phyloP scores from a whole-genome alignment of 352 stramenopile species.

The Phytophthora pinifolia region DNA sequence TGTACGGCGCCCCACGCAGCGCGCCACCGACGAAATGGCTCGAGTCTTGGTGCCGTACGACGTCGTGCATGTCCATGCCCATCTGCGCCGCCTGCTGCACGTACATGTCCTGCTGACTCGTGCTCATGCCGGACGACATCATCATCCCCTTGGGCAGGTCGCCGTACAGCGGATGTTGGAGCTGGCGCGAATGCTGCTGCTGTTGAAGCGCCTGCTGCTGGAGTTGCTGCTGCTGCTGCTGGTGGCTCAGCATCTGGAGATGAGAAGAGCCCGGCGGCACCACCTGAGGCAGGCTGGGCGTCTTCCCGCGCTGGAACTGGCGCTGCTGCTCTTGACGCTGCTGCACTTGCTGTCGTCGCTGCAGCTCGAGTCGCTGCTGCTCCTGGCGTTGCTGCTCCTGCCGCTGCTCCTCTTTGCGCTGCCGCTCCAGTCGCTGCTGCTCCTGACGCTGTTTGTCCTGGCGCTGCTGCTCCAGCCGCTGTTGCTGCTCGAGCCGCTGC shows the following conservation, averaged over 20 bases:
- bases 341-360: constrained; percentile 32
- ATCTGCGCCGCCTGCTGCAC: constrained; percentile 49
- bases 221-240: constrained; percentile 48
- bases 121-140: constrained; percentile 41
- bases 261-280: constrained; percentile 33
- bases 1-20: constrained; percentile 31
- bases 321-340: constrained; percentile 41
- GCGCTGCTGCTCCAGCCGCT: constrained; percentile 26
- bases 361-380: constrained; percentile 28
- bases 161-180: constrained; percentile 57
- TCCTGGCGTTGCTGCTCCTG: constrained; percentile 21
- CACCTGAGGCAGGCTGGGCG: constrained; percentile 37
- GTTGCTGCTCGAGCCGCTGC: no score
- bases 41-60: constrained; percentile 48
- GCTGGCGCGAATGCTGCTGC: constrained; percentile 44
- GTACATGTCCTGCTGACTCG: constrained; percentile 52
- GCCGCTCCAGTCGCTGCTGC: constrained; percentile 29
- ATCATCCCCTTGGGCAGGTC: constrained; percentile 54
- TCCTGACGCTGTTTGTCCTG: constrained; percentile 23
- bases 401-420: constrained; percentile 22
- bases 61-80: constrained; percentile 59
- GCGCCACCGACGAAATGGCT: constrained; percentile 30
- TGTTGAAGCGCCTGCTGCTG: constrained; percentile 45
- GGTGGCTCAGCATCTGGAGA: constrained; percentile 51
- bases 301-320: constrained; percentile 37